phyloP scores from a whole-genome alignment of 192 early-diverging fungal genomes.

The Gryganskiella cystojenkinii region DNA sequence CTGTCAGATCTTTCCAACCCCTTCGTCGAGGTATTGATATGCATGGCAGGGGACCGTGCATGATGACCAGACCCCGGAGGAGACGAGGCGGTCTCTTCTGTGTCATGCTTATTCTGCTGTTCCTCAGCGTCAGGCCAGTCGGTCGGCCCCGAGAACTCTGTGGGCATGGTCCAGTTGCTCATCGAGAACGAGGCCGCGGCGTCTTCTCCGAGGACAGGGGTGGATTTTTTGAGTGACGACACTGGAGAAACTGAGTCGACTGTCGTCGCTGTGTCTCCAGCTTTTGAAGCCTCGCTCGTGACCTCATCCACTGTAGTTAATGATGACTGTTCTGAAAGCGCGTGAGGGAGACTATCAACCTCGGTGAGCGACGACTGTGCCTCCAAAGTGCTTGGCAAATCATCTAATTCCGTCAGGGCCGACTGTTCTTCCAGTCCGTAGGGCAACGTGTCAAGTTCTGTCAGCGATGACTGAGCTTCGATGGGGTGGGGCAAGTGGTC shows the following conservation, averaged over 20 bases:
- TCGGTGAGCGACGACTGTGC: slow-evolving; percentile 30
- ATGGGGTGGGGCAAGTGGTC: slow-evolving; percentile 30
- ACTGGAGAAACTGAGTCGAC: not conserved
- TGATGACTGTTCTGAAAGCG: not conserved
- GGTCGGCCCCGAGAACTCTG: slow-evolving; percentile 13
- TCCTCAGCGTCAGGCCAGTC: not conserved
- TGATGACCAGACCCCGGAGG: not conserved
- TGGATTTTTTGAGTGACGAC: slow-evolving; percentile 2
- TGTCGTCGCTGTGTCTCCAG: not conserved
- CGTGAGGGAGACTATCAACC: slow-evolving; percentile 4
- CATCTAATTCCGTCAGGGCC: slow-evolving; percentile 31
- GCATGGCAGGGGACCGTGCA: slow-evolving; percentile 8
- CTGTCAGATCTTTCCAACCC: not conserved
- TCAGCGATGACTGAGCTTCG: slow-evolving; percentile 34
- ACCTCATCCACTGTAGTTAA: not conserved
- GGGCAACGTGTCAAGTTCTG: slow-evolving; percentile 28
- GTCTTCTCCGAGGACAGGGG: not conserved
- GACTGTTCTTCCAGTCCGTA: slow-evolving; percentile 39
- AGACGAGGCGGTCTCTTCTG: not conserved
- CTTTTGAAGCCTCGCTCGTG: not conserved
- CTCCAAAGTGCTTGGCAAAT: slow-evolving; percentile 22
- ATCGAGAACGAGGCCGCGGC: slow-evolving; percentile 28
- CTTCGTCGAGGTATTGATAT: not conserved
- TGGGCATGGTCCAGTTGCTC: slow-evolving; percentile 47
- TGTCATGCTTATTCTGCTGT: not conserved